phyloP scores from a whole-genome alignment of 179 eudicot species.

The Carnegiea gigantea region DNA sequence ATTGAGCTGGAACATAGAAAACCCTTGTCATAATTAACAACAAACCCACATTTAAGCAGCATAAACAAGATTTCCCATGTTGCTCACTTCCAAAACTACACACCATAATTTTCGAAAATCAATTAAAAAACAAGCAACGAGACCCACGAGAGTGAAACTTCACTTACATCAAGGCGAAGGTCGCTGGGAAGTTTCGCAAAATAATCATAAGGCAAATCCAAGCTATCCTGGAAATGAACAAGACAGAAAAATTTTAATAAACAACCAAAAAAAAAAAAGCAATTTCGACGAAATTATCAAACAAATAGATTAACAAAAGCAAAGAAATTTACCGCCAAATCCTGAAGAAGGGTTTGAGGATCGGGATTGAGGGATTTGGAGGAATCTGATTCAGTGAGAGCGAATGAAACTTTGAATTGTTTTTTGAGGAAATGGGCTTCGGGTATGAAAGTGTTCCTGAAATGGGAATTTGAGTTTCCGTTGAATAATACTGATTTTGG shows the following conservation, averaged over 20 bases:
- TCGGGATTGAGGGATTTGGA: conserved; percentile 49
- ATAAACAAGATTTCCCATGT: conserved; percentile 6
- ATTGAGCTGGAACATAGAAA: conserved; percentile 58
- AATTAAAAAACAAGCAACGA: background rate
- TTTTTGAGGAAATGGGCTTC: conserved; percentile 31
- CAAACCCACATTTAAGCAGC: background rate
- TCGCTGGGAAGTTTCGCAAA: conserved; percentile 76
- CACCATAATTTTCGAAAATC: background rate
- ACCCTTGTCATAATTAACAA: conserved; percentile 18
- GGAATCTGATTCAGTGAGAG: conserved; percentile 71
- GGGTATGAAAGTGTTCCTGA: conserved; percentile 16
- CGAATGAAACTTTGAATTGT: conserved; percentile 40
- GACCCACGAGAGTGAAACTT: background rate
- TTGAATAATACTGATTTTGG: conserved; percentile 7
- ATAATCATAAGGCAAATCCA: conserved; percentile 85
- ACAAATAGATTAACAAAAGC: background rate
- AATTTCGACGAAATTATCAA: background rate
- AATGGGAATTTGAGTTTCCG: conserved; percentile 26
- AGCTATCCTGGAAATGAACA: conserved; percentile 56
- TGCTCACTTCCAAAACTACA: background rate
- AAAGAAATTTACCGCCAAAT: conserved; percentile 44
- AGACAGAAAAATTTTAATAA: background rate
- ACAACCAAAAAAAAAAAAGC: background rate
- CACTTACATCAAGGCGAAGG: conserved; percentile 90
- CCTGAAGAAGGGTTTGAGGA: conserved; percentile 57